These are phyloP conservation scores for Podila epigama DNA, from an alignment of 192 early-diverging fungal genomes.

Conservation along the genomic window DNA sequence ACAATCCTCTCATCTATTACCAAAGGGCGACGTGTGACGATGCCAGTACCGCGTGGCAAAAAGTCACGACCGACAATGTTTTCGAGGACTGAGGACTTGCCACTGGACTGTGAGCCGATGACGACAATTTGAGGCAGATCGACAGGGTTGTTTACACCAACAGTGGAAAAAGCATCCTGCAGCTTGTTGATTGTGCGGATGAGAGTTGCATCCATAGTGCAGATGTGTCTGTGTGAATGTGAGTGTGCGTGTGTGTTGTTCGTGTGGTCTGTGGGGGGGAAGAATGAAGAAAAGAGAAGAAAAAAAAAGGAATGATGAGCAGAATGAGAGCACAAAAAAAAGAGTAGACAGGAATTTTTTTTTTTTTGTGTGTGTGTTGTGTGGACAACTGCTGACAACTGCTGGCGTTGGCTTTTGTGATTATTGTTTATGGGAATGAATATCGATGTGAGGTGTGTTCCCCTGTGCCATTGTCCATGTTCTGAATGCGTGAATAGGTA, in stretches of 20 bases:
- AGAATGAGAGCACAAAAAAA: neutral
- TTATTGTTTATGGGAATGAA: too few relatives aligned
- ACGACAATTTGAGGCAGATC: conserved; percentile 91
- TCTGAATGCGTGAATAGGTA: too few relatives aligned
- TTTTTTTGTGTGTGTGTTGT: neutral
- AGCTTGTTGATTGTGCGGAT: conserved; percentile 81
- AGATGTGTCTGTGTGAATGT: neutral
- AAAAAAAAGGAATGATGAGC: neutral
- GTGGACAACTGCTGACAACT: neutral
- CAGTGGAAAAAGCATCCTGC: conserved; percentile 89
- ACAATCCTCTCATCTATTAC: too few relatives aligned
- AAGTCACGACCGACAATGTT: conserved; percentile 99
- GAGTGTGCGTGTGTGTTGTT: too few relatives aligned
- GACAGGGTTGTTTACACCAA: conserved; percentile 89
- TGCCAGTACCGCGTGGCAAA: conserved; percentile 95
- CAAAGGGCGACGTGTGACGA: conserved; percentile 97
- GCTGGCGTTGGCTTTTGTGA: too few relatives aligned
- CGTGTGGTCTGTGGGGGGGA: neutral
- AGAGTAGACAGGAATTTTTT: neutral
- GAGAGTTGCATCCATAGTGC: conserved; percentile 57
- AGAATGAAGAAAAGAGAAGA: neutral
- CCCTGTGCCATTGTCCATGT: too few relatives aligned
- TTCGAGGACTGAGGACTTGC: conserved; percentile 98
- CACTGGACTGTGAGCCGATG: conserved; percentile 87
- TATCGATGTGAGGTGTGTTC: too few relatives aligned